Conservation (phyloP, 2,329 filamentous ascomycete genomes). For the Neofusicoccum sp. region DNA sequence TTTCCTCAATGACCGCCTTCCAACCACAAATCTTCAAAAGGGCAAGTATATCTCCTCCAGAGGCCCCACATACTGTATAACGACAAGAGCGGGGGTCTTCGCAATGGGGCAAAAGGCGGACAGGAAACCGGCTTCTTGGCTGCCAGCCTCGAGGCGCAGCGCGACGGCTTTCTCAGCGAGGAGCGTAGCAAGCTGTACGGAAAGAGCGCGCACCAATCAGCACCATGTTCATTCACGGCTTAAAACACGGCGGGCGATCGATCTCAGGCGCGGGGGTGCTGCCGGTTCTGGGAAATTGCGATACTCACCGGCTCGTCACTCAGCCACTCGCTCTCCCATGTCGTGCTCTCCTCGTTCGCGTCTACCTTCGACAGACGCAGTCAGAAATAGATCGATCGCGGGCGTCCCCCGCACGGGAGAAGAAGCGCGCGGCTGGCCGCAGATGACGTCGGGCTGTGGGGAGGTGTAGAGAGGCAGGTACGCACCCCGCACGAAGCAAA, state of each 20-base stretch:
- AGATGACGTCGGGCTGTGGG: neutral
- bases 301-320: conserved; percentile 36
- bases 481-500: conserved; percentile 79
- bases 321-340: conserved; percentile 72
- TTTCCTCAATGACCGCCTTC: neutral
- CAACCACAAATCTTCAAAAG: neutral
- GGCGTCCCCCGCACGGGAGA: neutral
- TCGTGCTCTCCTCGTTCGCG: conserved; percentile 63
- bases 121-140: conserved; percentile 77
- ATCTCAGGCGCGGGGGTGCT: too few relatives aligned
- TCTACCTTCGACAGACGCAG: conserved; percentile 49
- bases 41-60: too few relatives aligned
- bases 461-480: neutral
- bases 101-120: conserved; percentile 79
- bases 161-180: conserved; percentile 65
- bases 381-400: neutral
- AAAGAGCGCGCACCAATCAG: neutral
- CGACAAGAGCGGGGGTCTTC: conserved; percentile 72
- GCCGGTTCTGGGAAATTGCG: neutral
- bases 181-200: conserved; percentile 41
- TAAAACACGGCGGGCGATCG: neutral
- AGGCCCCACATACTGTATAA: conserved; percentile 62
- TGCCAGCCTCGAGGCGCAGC: conserved; percentile 68
- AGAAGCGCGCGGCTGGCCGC: neutral
- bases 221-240: neutral